These are phyloP conservation scores for Candida suzukii DNA, from an alignment of 805 yeast species.

Conservation along the genomic window DNA sequence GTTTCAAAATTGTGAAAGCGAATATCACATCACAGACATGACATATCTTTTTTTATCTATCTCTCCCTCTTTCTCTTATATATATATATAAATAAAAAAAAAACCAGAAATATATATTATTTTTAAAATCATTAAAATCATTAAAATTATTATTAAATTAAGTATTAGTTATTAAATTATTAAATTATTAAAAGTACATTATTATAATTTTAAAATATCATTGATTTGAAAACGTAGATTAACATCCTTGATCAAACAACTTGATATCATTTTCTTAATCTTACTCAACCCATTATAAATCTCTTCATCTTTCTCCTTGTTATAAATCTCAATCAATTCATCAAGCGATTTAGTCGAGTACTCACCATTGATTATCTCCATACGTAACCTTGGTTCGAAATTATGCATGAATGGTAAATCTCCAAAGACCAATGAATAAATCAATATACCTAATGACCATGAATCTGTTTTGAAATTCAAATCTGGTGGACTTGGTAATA, in stretches of 20 bases:
- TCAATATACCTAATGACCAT: conserved; percentile 85
- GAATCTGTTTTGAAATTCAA: conserved; percentile 68
- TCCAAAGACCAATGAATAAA: conserved; percentile 68
- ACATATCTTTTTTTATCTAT: too few relatives aligned
- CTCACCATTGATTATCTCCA: conserved; percentile 62
- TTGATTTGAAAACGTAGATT: conserved; percentile 46
- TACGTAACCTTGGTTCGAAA: conserved; percentile 73
- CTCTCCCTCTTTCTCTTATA: too few relatives aligned
- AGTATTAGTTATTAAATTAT: not conserved
- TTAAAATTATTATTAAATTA: too few relatives aligned
- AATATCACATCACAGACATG: too few relatives aligned
- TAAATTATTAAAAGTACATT: not conserved
- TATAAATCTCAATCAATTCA: not conserved
- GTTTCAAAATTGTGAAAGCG: too few relatives aligned
- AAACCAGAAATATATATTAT: too few relatives aligned
- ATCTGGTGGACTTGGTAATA: conserved; percentile 51
- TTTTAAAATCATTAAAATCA: too few relatives aligned
- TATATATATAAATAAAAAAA: too few relatives aligned
- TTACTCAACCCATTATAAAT: not conserved
- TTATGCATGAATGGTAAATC: conserved; percentile 76
- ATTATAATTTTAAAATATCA: conserved; percentile 20
- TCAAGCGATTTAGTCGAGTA: conserved; percentile 42
- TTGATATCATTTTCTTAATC: conserved; percentile 11
- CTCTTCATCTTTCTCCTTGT: conserved; percentile 8
- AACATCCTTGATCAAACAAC: conserved; percentile 48